These are phyloP conservation scores for Ustilago sp. DNA, from an alignment of 1,284 basidiomycete genomes.

Conservation along the genomic window DNA sequence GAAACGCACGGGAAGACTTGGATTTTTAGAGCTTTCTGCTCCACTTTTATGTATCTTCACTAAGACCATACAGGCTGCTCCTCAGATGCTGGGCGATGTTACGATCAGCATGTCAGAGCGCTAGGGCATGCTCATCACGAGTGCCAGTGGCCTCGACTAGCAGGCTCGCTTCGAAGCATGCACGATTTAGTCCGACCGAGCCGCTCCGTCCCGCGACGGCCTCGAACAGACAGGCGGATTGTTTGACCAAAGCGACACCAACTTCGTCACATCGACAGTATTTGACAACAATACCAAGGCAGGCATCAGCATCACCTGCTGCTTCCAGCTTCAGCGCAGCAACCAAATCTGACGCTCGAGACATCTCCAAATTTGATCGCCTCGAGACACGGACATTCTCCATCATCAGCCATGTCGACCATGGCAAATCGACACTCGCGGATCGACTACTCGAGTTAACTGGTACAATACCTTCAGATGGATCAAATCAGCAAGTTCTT, in stretches of 20 bases:
- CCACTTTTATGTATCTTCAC: neutral
- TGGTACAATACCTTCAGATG: slow-evolving; percentile 63
- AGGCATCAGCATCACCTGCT: neutral
- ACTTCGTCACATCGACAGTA: neutral
- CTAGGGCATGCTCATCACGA: neutral
- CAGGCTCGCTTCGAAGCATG: neutral
- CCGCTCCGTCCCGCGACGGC: neutral
- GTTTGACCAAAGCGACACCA: neutral
- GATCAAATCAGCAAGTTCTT: slow-evolving; percentile 65
- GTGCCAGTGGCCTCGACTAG: neutral
- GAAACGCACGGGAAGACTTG: slow-evolving; percentile 10
- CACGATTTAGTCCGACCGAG: neutral
- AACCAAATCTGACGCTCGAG: slow-evolving; percentile 5
- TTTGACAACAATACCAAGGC: slow-evolving; percentile 5
- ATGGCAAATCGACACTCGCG: slow-evolving; percentile 69
- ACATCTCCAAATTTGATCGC: slow-evolving; percentile 44
- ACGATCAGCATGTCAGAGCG: slow-evolving; percentile 34
- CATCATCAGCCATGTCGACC: slow-evolving; percentile 69
- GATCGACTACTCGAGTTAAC: slow-evolving; percentile 68
- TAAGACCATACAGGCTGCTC: neutral
- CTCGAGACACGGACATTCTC: slow-evolving; percentile 64
- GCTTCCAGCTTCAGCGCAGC: neutral
- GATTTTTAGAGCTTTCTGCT: slow-evolving; percentile 21
- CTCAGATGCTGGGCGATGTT: slow-evolving; percentile 17
- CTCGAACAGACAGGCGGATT: neutral